Base-by-base conservation (phyloP, 495 filamentous ascomycete species). In the Lasiosphaeria ovina region DNA sequence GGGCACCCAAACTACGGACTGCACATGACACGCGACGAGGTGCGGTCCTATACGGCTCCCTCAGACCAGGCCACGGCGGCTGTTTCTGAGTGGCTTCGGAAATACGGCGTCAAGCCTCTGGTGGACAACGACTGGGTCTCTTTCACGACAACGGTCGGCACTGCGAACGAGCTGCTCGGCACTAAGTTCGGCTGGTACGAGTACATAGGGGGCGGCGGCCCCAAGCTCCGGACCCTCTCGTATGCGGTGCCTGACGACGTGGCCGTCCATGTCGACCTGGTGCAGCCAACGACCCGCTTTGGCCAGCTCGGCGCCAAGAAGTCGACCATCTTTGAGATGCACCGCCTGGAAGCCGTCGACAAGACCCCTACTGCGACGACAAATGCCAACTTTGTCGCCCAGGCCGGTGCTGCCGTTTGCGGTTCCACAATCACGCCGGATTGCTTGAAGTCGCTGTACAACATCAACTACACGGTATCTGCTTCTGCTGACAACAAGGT, bases 231-330 rank as follows among this genome's bases (percentile, higher is more conserved):
- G 10, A 84, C 87, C 4, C 81, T 82, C n/a, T 65, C 77, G 47
- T 89, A 90, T 73, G 85, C 83, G 10, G 77, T 91, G 4, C 88
- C 88, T 0, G 77, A 83, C 54, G 68, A 77, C 6, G 67, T 91
- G 5, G 81, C 82, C 57, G 70, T 70, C 34, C 83, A 87, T 63
- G 80, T 90, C 59, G 81, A 85, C 54, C 78, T 83, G 6, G 81
- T 89, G 48, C 86, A 89, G 70, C 86, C 86, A n/a, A 88, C 85
- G 4, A 89, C 81, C 42, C 85, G 83, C 6, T 89, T 90, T 45
- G 69, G 72, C 57, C 61, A 67, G 47, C 61, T 71, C 32, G 66
- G 60, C 14, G 62, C 71, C 34, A 65, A 66, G 49, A 60, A 54
- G 58, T 69, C 66, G 12, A 65, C 66, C 44, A 65, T 71, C 61